phyloP scores from a whole-genome alignment of 2,329 filamentous ascomycete genomes.

The Fusarium transvaalense region DNA sequence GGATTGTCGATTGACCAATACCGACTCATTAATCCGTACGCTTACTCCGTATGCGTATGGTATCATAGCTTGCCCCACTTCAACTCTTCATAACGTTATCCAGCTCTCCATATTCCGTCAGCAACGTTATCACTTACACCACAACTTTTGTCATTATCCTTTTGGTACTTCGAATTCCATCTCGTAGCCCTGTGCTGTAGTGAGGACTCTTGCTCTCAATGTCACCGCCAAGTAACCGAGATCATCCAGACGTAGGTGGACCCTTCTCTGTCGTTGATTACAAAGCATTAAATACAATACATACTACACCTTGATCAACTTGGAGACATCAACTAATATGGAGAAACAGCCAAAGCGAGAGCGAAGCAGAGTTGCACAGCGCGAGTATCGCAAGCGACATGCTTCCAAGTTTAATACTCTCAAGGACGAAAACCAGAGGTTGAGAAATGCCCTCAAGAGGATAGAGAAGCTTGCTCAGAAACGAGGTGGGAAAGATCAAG shows the following conservation, averaged over 20 bases:
- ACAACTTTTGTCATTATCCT: neutral
- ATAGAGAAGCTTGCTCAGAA: constrained; percentile 35
- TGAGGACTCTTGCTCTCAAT: constrained; percentile 9
- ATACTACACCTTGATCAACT: constrained; percentile 1
- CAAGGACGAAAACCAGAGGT: constrained; percentile 45
- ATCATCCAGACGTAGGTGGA: constrained; percentile 33
- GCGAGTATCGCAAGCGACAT: constrained; percentile 47
- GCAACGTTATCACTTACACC: constrained; percentile 27
- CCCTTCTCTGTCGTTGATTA: constrained; percentile 22
- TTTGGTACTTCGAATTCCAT: neutral
- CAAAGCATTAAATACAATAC: constrained; percentile 13
- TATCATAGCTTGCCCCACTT: constrained; percentile 12
- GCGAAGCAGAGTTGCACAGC: constrained; percentile 45
- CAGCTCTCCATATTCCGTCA: constrained; percentile 2
- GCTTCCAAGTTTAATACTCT: constrained; percentile 43
- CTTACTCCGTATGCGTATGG: neutral
- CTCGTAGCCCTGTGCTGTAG: neutral
- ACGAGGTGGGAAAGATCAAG: constrained; percentile 15
- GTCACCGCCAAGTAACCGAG: constrained; percentile 32
- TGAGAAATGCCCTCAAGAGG: constrained; percentile 41
- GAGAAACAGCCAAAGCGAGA: constrained; percentile 43
- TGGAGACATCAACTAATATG: constrained; percentile 3
- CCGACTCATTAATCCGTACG: neutral
- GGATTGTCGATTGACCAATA: neutral
- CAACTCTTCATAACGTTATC: constrained; percentile 33